A percentile compares a stretch with the other conserved stretches of the same genome.
These are phyloP conservation scores for Serpula lacrymans DNA, from an alignment of 768 basidiomycete genomes.

Conservation along the genomic window DNA sequence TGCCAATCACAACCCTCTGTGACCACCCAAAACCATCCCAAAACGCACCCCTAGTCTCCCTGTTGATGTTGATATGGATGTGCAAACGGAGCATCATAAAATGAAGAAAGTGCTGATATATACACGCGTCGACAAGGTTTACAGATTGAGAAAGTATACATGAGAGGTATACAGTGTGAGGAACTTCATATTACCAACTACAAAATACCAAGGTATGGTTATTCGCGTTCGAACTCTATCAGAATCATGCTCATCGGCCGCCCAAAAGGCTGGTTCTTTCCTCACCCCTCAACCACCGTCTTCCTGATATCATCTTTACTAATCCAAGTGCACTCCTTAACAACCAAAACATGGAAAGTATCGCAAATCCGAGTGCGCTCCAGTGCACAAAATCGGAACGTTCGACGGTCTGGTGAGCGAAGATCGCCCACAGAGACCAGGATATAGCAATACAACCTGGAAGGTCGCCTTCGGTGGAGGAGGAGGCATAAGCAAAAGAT, in stretches of 20 bases:
- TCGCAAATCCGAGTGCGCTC: constrained; percentile 60
- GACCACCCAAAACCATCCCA: too few species aligned
- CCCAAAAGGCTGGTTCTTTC: constrained; percentile 32
- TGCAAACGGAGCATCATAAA: too few species aligned
- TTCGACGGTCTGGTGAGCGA: constrained; percentile 43
- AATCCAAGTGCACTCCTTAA: constrained; percentile 49
- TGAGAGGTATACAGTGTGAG: too few species aligned
- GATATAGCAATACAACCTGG: constrained; percentile 66
- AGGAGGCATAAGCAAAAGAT: constrained; percentile 64
- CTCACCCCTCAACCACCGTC: constrained; percentile 23
- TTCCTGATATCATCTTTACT: constrained; percentile 31
- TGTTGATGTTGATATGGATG: too few species aligned
- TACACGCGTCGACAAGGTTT: too few species aligned
- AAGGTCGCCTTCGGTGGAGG: constrained; percentile 60
- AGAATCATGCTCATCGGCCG: constrained; percentile 18
- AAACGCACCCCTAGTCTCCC: too few species aligned
- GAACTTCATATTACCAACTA: too few species aligned
- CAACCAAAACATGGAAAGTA: constrained; percentile 62
- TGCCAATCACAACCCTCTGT: too few species aligned
- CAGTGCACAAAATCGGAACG: constrained; percentile 59
- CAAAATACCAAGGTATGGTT: too few species aligned
- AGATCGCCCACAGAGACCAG: constrained; percentile 66
- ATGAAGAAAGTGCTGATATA: too few species aligned
- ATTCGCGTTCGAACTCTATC: too few species aligned
- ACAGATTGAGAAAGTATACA: too few species aligned